Conservation (phyloP, 768 basidiomycete species). For the Mycena epipterygia region DNA sequence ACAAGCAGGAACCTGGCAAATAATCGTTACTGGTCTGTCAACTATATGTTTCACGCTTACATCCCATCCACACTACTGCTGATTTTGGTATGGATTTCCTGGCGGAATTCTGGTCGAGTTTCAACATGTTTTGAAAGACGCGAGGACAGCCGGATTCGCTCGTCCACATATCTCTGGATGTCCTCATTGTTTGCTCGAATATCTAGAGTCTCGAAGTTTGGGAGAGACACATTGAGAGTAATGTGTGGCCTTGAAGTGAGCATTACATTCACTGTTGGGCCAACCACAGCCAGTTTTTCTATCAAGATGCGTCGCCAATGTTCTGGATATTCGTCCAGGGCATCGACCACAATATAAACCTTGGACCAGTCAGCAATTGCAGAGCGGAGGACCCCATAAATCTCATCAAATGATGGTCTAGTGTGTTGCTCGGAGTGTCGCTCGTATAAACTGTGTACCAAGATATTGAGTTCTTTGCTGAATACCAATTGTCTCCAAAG, state of each 20-base stretch:
- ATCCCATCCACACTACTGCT: neutral
- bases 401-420: neutral
- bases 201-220: neutral
- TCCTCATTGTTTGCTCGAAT: neutral
- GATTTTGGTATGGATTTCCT: neutral
- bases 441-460: neutral
- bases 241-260: conserved; percentile 1
- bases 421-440: neutral
- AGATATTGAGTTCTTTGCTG: neutral
- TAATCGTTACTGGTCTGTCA: neutral
- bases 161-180: neutral
- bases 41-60: neutral
- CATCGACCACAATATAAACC: conserved; percentile 12
- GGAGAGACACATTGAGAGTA: neutral
- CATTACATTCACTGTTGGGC: neutral
- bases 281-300: neutral
- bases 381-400: neutral
- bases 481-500: conserved; percentile 4
- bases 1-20: conserved; percentile 14
- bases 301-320: neutral
- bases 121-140: neutral
- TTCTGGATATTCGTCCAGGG: conserved; percentile 15
- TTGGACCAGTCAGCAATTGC: neutral
- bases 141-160: neutral
- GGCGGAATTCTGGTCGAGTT: neutral